Conservation (phyloP, 2,329 filamentous ascomycete genomes). For the Fusarium dlaminii region DNA sequence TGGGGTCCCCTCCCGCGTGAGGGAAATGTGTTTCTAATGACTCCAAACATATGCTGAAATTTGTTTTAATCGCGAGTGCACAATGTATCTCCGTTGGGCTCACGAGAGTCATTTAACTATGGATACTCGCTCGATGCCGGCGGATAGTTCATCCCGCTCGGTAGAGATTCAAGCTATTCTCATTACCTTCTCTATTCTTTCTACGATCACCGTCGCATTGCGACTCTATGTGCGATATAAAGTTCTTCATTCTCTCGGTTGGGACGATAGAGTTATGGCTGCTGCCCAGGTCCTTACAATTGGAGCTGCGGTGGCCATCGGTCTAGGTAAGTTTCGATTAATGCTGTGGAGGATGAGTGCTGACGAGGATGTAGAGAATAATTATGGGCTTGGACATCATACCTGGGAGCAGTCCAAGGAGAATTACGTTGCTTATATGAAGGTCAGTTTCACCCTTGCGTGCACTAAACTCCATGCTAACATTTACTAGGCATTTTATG, state of each 20-base stretch:
- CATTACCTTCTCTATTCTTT: neutral
- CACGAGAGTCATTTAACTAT: neutral
- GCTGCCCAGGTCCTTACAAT: slow-evolving; percentile 2
- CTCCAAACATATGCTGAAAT: neutral
- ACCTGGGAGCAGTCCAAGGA: slow-evolving; percentile 6
- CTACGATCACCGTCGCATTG: neutral
- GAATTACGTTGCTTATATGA: slow-evolving; percentile 15
- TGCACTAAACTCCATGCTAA: neutral
- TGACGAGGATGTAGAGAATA: neutral
- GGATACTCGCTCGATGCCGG: neutral
- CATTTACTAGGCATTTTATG: slow-evolving; percentile 2
- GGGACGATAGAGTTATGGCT: slow-evolving; percentile 16
- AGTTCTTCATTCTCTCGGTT: slow-evolving; percentile 11
- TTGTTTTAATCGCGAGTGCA: neutral
- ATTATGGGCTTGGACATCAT: slow-evolving; percentile 19
- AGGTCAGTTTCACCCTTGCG: neutral
- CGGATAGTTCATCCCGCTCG: neutral
- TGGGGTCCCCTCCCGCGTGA: no score
- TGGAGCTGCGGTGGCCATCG: slow-evolving; percentile 3
- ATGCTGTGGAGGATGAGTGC: rapidly evolving
- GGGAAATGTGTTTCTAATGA: neutral
- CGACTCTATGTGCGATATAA: slow-evolving; percentile 3
- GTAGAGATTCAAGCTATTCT: slow-evolving; percentile 11
- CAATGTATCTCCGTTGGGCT: neutral
- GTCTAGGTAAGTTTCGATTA: neutral